Base-by-base conservation (phyloP, 768 basidiomycete genomes). In the Trichaptum fuscoviolaceum region DNA sequence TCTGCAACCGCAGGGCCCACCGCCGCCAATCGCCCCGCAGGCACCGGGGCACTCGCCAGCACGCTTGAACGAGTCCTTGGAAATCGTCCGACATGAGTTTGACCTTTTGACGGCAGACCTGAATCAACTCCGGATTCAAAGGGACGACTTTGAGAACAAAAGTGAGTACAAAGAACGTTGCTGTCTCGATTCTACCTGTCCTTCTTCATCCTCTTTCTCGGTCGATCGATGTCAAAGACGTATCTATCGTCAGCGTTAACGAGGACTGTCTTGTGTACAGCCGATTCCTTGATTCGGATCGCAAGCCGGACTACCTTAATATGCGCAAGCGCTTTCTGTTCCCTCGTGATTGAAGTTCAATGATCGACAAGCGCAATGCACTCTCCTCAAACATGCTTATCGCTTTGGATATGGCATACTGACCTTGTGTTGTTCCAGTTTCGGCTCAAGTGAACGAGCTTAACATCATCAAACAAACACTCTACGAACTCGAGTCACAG, bases 91-190 rank as follows among this genome's bases (percentile, higher is more conserved):
- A 69, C 85, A 87, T 64, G 96, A 98, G 79, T 95, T 93, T 73
- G 95, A 97, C 63, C 79, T 79, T 65, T 79, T 96, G 67, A 78
- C 85, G 9, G 78, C 82, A 61, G 95, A 97, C 73, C 78, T 91
- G 63, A 80, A 77, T n/a, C 72, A 84, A 10, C 81, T 91, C 71
- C 85, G 93, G 65, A 82, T 79, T 34, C 92, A 96, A 77, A 81
- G 92, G 63, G 95, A 97, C 70, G 96, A 98, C 66, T 92, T 88
- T 74, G 96, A 98, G 78, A 82, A 81, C 7, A 95, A 95, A 83
- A 85, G 96, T 96, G 69, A 66, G 88, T 82, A 24, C 25, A 36
- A 12, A 66, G 8, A 35, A 12, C 64, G 3, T 10, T 52, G 20
- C n/a, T 35, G 17, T 57, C 10, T 69, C 12, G 9, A 36, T 15